Conservation (phyloP, 768 basidiomycete genomes). For the Mycena indigotica region DNA sequence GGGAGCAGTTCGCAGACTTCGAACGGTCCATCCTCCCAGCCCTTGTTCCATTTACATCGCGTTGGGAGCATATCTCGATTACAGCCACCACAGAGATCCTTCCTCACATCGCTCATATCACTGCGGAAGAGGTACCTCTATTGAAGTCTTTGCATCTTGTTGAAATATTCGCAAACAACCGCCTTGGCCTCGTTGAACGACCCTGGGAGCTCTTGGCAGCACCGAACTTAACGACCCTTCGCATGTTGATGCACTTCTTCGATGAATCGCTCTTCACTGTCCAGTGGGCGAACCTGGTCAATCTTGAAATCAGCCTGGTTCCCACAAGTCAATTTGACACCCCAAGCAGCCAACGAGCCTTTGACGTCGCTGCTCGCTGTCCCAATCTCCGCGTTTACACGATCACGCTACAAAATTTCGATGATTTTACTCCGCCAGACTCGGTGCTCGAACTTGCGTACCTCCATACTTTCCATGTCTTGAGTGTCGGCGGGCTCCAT, state of each 20-base stretch:
- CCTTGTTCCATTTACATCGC: background rate
- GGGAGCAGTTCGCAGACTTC: background rate
- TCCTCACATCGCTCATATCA: background rate
- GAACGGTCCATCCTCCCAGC: background rate
- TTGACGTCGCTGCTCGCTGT: background rate
- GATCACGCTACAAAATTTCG: background rate
- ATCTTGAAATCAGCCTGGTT: background rate
- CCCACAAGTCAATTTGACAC: background rate
- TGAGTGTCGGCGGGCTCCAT: background rate
- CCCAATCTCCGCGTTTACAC: background rate
- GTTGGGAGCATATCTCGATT: background rate
- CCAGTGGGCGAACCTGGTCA: too few relatives aligned
- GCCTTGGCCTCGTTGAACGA: background rate
- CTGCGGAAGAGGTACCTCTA: background rate
- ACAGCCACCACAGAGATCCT: background rate
- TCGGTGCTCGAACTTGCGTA: background rate
- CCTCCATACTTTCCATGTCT: background rate
- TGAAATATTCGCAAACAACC: background rate
- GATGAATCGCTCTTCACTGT: background rate
- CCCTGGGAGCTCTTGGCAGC: background rate
- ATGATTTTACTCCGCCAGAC: background rate
- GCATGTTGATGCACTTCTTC: background rate
- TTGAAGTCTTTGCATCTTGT: background rate
- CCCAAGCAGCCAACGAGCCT: background rate
- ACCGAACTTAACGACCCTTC: background rate